Percentiles rank a stretch among this genome's conserved stretches.
phyloP scores from a whole-genome alignment of 495 filamentous ascomycete species.

The Penicillium flavigenum region DNA sequence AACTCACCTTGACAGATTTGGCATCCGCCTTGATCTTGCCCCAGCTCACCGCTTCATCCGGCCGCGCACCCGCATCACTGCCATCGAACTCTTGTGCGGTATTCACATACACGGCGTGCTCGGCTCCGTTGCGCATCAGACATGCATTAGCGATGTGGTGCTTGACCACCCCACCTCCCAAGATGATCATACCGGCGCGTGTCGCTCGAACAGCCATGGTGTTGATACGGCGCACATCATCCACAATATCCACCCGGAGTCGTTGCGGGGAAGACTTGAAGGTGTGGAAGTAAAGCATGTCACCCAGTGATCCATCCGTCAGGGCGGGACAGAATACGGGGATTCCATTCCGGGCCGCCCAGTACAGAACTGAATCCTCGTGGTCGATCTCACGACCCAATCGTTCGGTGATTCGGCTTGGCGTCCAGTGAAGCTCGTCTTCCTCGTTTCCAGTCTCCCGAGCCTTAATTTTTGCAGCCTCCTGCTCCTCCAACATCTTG shows the following conservation, averaged over 20 bases:
- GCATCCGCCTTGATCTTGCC: slow-evolving; percentile 92
- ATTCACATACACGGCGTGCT: slow-evolving; percentile 95
- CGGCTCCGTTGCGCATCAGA: slow-evolving; percentile 94
- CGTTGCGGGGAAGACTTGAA: slow-evolving; percentile 78
- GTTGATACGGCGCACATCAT: slow-evolving; percentile 87
- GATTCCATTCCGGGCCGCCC: slow-evolving; percentile 90
- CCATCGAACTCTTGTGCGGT: slow-evolving; percentile 97
- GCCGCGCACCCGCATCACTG: slow-evolving; percentile 91
- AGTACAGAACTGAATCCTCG: slow-evolving; percentile 84
- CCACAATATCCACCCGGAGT: slow-evolving; percentile 81
- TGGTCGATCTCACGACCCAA: slow-evolving; percentile 91
- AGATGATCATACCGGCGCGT: slow-evolving; percentile 86
- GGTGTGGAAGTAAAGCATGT: slow-evolving; percentile 98
- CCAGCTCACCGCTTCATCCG: slow-evolving; percentile 97
- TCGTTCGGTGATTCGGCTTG: slow-evolving; percentile 78
- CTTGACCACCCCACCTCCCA: slow-evolving; percentile 91
- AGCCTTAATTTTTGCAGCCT: slow-evolving; percentile 57
- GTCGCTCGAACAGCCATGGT: slow-evolving; percentile 81
- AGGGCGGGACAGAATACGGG: slow-evolving; percentile 95
- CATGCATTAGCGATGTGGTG: slow-evolving; percentile 98
- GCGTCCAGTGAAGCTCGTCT: slow-evolving; percentile 81
- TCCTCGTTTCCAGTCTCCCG: slow-evolving; percentile 55
- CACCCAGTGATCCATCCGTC: slow-evolving; percentile 90
- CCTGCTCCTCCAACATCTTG: slow-evolving; percentile 88
- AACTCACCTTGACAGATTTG: slow-evolving; percentile 76